Evolutionary conservation across 306 rosid genomes (phyloP), one percentile per base, ranked within the genome.

Genomic region (Notholithocarpus densiflorus): DNA sequence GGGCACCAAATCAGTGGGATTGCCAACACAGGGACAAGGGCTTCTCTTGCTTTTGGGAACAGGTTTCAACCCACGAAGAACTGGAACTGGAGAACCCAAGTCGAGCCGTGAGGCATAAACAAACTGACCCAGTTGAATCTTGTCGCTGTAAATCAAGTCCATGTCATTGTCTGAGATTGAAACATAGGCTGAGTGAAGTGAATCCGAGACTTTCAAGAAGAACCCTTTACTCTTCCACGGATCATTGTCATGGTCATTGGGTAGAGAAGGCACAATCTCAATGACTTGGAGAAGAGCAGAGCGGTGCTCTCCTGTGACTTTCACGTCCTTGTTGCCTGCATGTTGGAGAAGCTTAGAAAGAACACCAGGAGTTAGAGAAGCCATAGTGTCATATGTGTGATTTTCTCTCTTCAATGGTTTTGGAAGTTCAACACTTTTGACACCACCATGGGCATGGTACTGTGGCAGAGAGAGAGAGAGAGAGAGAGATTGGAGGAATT

Each of bases 181-280:
- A 24, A 81, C 97, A 74, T 84, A 92, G 12, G 97, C 92, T 1
- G 93, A 78, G 21, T 92, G 90, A 24, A 82, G 71, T 4, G 97
- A 92, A 59, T 92, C 95, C 20, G 97, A 92, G 80, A 92, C 86
- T 21, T 89, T 90, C 55, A 92, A 79, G 78, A 92, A 92, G 89
- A 90, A 92, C 21, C 93, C 97, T 34, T 81, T 73, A 83, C 78
- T 89, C 56, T 82, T 89, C 85, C 90, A 91, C 0, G 90, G 85
- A 23, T 86, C 89, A 1, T 81, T 85, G 21, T 92, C 82, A 7
- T 48, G 53, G 17, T 12, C 53, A 48, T 11, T 10, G 53, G 14
- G 14, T 48, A 90, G 76, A 21, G 87, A 80, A 2, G 97, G 97
- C 4, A 90, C 76, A 75, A 92, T 92, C 79, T 90, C 92, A 1